Base-by-base conservation (phyloP, 2,329 filamentous ascomycete genomes). In the Colletotrichum tofieldiae region DNA sequence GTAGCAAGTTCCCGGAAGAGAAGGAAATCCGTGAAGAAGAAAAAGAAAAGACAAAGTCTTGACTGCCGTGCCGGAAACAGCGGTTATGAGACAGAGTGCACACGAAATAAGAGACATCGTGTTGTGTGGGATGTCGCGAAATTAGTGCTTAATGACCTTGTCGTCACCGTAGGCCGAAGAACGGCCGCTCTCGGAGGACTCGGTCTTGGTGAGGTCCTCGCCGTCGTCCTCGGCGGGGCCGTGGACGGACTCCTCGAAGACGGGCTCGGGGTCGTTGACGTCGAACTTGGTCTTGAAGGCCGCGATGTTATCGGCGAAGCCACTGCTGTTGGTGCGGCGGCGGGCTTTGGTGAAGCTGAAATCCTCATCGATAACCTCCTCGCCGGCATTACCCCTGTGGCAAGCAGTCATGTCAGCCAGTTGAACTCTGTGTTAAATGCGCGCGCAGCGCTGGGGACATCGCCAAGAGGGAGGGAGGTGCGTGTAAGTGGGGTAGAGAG, bases 261-360 rank as follows among this genome's bases (percentile, higher is more conserved):
- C 93, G 51, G 95, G 95, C 79, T 98, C 96, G 23, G 90, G 88
- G 78, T 98, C 96, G 81, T 94, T 89, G 77, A 93, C 87, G 84
- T 99, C 96, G 81, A 98, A 98, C 86, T 99, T 99, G 84, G 95
- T 97, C 89, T 96, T 97, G 86, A 98, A 94, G 81, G 95, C 91
- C 73, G 90, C 88, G 77, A 94, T 86, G 77, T 91, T 87, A 79
- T 91, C 89, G 67, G 90, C 91, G 77, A 93, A 89, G 78, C 89
- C 91, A 85, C 92, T 95, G 82, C 93, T 96, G 87, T 98, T 98
- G 84, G 94, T 97, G 82, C 94, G 95, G 82, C 96, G 96, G 75
- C 96, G 94, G 69, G 93, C 87, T 78, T 98, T 96, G 86, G 88
- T 89, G 80, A 97, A 92, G 80, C 91, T 95, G 86, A 96, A 97